phyloP scores from a whole-genome alignment of 805 yeast species.

The Clavispora phyllophila region DNA sequence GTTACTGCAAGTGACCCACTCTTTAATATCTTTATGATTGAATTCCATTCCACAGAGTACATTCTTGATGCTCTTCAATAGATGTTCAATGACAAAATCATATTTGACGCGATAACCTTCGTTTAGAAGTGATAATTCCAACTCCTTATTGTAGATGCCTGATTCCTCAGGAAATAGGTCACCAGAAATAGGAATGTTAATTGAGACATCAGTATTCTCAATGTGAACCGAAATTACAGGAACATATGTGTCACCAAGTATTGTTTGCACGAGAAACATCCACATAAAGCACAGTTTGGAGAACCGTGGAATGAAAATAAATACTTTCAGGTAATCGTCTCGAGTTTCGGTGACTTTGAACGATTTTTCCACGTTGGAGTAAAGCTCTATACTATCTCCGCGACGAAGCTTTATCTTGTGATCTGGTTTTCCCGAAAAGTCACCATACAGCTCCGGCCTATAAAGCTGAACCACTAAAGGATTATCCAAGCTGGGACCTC shows the following conservation, averaged over 20 bases:
- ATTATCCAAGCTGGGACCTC: conserved; percentile 10
- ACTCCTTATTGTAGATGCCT: background rate
- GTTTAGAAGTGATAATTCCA: conserved; percentile 7
- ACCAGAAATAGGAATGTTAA: background rate
- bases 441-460: conserved; percentile 34
- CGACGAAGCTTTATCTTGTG: conserved; percentile 15
- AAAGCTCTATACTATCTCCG: conserved; percentile 42
- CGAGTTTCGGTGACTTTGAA: conserved; percentile 43
- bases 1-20: conserved; percentile 19
- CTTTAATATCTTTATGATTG: conserved; percentile 2
- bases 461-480: conserved; percentile 66
- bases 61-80: conserved; percentile 21
- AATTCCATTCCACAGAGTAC: conserved; percentile 21
- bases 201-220: background rate
- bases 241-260: conserved; percentile 34
- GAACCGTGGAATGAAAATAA: conserved; percentile 53
- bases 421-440: conserved; percentile 19
- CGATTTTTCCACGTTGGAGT: conserved; percentile 67
- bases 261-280: conserved; percentile 52
- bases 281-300: conserved; percentile 54
- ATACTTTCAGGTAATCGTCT: conserved; percentile 29
- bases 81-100: conserved; percentile 29
- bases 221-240: background rate
- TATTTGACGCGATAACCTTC: conserved; percentile 22
- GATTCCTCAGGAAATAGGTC: background rate